A percentile compares a stretch with the other conserved stretches of the same genome.
phyloP scores from a whole-genome alignment of 805 yeast genomes.

The Candida suzukii region DNA sequence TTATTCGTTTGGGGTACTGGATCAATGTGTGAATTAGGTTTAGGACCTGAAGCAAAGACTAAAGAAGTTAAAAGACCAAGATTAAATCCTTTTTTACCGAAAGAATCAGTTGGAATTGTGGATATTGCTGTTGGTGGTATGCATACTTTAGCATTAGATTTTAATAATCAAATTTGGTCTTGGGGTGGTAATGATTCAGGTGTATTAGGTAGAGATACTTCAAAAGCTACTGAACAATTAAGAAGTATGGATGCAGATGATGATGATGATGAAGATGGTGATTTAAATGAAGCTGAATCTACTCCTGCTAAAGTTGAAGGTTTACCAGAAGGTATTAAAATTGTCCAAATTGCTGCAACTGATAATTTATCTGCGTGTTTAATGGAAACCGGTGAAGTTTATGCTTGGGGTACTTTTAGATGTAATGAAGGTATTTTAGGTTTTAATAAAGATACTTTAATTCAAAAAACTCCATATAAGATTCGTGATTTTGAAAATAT shows the following conservation, averaged over 20 bases:
- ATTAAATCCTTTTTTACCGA: constrained; percentile 66
- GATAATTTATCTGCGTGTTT: constrained; percentile 84
- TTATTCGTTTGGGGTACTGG: constrained; percentile 95
- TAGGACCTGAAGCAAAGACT: constrained; percentile 90
- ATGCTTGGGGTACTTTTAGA: constrained; percentile 97
- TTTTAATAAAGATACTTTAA: constrained; percentile 54
- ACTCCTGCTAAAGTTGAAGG: constrained; percentile 77
- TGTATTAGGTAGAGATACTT: constrained; percentile 83
- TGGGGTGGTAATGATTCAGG: constrained; percentile 98
- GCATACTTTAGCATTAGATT: constrained; percentile 82
- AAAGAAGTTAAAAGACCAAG: constrained; percentile 96
- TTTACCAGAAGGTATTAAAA: constrained; percentile 48
- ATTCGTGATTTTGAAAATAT: constrained; percentile 57
- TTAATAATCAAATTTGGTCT: constrained; percentile 79
- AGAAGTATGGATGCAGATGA: constrained; percentile 60
- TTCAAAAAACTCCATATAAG: constrained; percentile 64
- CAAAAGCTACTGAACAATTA: constrained; percentile 52
- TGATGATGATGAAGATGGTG: constrained; percentile 69
- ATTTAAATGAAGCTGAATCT: constrained; percentile 80
- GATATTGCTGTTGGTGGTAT: constrained; percentile 94
- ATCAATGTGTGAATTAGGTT: constrained; percentile 93
- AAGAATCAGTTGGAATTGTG: constrained; percentile 63
- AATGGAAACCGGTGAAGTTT: constrained; percentile 77
- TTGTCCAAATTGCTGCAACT: constrained; percentile 83
- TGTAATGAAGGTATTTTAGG: constrained; percentile 90